A percentile compares a stretch with the other conserved stretches of the same genome.
These are phyloP conservation scores for Pontederia paniculata DNA, from an alignment of 176 grass and related monocot species.

Conservation along the genomic window DNA sequence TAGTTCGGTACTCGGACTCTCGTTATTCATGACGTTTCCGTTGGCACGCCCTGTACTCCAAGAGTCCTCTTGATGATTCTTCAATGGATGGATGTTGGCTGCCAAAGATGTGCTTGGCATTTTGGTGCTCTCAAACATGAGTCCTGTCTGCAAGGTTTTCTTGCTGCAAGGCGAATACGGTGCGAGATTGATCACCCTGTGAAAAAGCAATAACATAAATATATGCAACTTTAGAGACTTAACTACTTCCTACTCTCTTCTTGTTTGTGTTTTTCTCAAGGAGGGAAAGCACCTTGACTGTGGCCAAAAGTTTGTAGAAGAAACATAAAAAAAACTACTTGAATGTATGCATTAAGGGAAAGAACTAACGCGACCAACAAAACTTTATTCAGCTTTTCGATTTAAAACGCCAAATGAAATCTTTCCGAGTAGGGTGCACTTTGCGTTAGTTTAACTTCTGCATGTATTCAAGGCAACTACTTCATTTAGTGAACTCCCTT, in stretches of 20 bases:
- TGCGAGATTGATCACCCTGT: constrained; percentile 37
- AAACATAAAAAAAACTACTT: no score
- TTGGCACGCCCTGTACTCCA: constrained; percentile 41
- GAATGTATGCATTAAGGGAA: no score
- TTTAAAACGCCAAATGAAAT: no score
- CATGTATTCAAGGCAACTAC: no score
- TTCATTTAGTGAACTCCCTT: no score
- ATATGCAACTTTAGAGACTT: background rate
- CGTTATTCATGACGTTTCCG: constrained; percentile 37
- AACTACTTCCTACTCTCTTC: background rate
- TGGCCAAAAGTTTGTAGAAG: no score
- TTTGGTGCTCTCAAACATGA: constrained; percentile 31
- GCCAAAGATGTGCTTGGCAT: constrained; percentile 42
- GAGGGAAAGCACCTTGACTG: background rate
- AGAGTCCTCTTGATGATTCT: constrained; percentile 32
- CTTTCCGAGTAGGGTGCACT: no score
- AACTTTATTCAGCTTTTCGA: no score
- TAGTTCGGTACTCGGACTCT: constrained; percentile 43
- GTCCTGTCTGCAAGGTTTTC: constrained; percentile 40
- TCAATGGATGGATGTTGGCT: constrained; percentile 42
- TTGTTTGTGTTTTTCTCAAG: background rate
- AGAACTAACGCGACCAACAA: no score
- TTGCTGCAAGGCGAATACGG: constrained; percentile 45
- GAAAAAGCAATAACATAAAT: constrained; percentile 16
- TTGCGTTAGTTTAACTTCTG: no score